phyloP scores from a whole-genome alignment of 139 green algal species.

The Chlorella sp. region DNA sequence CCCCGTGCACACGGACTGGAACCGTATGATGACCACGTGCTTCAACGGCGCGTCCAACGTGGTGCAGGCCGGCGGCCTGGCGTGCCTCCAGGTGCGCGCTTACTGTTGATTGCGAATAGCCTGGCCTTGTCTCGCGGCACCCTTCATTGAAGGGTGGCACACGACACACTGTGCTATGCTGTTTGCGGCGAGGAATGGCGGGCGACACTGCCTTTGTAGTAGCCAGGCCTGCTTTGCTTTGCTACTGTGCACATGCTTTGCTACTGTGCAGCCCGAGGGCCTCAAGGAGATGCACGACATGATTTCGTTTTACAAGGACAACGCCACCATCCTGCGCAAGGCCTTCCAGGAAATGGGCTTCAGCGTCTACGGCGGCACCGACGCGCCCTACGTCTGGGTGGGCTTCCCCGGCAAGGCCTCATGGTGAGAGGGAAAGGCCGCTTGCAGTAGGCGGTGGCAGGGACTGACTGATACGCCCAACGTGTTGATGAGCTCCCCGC shows the following conservation, averaged over 20 bases:
- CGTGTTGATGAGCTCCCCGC: neutral
- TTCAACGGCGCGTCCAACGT: constrained; percentile 98
- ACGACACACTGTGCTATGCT: too few relatives aligned
- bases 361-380: constrained; percentile 76
- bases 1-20: constrained; percentile 86
- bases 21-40: constrained; percentile 92
- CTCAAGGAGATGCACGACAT: constrained; percentile 77
- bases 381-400: constrained; percentile 99
- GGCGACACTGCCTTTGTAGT: too few relatives aligned
- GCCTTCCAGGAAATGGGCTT: constrained; percentile 94
- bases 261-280: constrained; percentile 52
- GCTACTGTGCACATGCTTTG: constrained; percentile 2
- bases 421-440: constrained; percentile 6
- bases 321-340: constrained; percentile 83
- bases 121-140: too few relatives aligned
- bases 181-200: too few relatives aligned
- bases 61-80: constrained; percentile 87
- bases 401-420: constrained; percentile 77
- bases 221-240: too few relatives aligned
- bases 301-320: constrained; percentile 98
- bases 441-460: neutral
- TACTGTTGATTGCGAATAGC: too few relatives aligned
- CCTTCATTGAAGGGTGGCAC: too few relatives aligned
- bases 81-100: constrained; percentile 68
- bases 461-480: neutral